These are phyloP conservation scores for Penicillium verhagenii DNA, from an alignment of 495 filamentous ascomycete genomes.

Conservation along the genomic window DNA sequence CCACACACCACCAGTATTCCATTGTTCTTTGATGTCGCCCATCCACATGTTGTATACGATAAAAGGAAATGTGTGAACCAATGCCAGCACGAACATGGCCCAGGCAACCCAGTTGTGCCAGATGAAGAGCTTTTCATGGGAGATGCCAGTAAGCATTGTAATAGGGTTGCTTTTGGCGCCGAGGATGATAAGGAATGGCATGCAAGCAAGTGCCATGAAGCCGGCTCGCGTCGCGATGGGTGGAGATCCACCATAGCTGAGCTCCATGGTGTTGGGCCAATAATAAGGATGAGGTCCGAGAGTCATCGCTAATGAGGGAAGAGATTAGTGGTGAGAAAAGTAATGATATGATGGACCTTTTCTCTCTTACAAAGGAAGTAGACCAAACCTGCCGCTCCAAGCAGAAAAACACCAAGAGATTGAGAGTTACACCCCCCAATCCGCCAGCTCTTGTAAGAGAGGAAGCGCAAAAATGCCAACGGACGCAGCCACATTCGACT, in stretches of 20 bases:
- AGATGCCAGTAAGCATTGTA: constrained; percentile 50
- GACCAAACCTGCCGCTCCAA: constrained; percentile 38
- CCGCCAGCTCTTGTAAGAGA: constrained; percentile 43
- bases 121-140: constrained; percentile 54
- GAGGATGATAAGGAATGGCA: constrained; percentile 49
- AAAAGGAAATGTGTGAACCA: constrained; percentile 60
- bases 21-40: constrained; percentile 50
- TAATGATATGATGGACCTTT: background rate
- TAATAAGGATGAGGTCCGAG: constrained; percentile 56
- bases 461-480: constrained; percentile 29
- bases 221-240: constrained; percentile 53
- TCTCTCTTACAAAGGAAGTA: constrained; percentile 47
- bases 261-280: constrained; percentile 47
- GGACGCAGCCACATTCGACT: constrained; percentile 23
- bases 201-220: constrained; percentile 50
- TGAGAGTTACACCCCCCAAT: constrained; percentile 40
- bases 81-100: constrained; percentile 51
- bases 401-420: constrained; percentile 40
- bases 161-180: constrained; percentile 44
- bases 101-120: constrained; percentile 55
- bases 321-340: background rate
- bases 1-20: constrained; percentile 45
- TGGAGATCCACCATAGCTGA: constrained; percentile 48
- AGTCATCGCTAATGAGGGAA: constrained; percentile 37
- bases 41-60: constrained; percentile 50